phyloP scores from a whole-genome alignment of 306 rosid species.

The Sicyos baderoa region DNA sequence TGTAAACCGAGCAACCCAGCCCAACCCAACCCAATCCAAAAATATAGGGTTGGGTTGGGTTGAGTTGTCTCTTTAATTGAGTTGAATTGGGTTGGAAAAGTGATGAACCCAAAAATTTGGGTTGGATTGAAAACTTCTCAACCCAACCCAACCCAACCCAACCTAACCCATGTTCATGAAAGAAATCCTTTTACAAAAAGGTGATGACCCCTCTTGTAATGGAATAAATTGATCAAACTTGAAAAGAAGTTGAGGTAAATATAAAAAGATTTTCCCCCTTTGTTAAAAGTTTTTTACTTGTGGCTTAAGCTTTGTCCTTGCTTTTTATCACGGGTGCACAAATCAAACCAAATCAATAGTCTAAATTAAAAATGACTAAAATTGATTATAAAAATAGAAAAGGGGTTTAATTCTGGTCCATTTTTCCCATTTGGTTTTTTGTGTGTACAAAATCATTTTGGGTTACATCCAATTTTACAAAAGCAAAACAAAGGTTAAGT shows the following conservation, averaged over 20 bases:
- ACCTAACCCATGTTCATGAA: no score
- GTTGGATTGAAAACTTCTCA: no score
- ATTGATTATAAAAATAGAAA: no score
- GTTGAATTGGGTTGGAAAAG: no score
- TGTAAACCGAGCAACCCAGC: no score
- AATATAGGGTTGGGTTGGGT: no score
- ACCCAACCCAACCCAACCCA: no score
- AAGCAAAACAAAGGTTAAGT: no score
- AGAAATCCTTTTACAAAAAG: constrained; percentile 5
- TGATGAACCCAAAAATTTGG: no score
- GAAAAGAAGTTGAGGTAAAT: background rate
- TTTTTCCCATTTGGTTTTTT: background rate
- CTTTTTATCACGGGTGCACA: background rate
- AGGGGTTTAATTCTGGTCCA: background rate
- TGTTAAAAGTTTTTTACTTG: background rate
- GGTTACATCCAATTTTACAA: background rate
- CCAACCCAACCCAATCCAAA: no score
- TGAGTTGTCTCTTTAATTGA: no score
- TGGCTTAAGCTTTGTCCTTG: background rate
- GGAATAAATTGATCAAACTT: background rate
- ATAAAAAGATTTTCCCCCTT: background rate
- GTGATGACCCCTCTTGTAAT: background rate
- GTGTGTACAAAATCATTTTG: background rate
- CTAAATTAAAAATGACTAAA: background rate
- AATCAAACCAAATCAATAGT: background rate